A percentile compares a stretch with the other conserved stretches of the same genome.
Evolutionary conservation across 176 grass and related monocot genomes (phyloP).

Genomic region (Ensete glaucum): DNA sequence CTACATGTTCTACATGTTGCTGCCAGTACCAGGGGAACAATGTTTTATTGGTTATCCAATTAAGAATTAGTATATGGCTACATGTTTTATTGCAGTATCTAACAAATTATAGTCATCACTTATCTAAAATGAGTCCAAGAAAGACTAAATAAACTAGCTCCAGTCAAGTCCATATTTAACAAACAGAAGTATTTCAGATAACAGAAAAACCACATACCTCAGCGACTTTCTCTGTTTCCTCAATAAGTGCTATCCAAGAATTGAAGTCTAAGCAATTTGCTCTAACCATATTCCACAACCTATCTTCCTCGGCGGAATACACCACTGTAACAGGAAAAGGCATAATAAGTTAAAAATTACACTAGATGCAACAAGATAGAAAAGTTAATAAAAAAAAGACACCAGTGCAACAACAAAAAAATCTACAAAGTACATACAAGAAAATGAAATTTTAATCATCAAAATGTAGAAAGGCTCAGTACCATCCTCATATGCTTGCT

Average conservation of each 20-base stretch:
- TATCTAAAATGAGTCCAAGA: too few species aligned
- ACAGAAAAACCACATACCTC: constrained; percentile 32
- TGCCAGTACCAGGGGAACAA: too few species aligned
- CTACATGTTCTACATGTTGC: too few species aligned
- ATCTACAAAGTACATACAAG: not conserved
- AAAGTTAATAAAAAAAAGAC: not conserved
- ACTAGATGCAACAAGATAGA: not conserved
- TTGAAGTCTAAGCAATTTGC: constrained; percentile 73
- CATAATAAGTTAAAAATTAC: not conserved
- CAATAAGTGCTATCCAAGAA: constrained; percentile 83
- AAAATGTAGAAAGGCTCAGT: constrained; percentile 3
- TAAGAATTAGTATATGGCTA: too few species aligned
- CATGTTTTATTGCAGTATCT: too few species aligned
- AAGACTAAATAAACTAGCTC: too few species aligned
- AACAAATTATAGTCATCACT: too few species aligned
- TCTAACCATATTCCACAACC: constrained; percentile 66
- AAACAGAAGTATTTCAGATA: not conserved
- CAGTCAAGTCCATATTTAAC: too few species aligned
- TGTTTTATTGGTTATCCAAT: too few species aligned
- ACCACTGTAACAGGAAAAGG: constrained; percentile 32
- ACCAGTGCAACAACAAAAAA: not conserved
- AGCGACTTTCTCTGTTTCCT: constrained; percentile 79
- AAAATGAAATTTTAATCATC: not conserved
- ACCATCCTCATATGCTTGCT: constrained; percentile 71
- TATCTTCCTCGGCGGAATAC: constrained; percentile 80